These are phyloP conservation scores for Penicillium verrucosum DNA, from an alignment of 2,329 filamentous ascomycete species.

Conservation along the genomic window DNA sequence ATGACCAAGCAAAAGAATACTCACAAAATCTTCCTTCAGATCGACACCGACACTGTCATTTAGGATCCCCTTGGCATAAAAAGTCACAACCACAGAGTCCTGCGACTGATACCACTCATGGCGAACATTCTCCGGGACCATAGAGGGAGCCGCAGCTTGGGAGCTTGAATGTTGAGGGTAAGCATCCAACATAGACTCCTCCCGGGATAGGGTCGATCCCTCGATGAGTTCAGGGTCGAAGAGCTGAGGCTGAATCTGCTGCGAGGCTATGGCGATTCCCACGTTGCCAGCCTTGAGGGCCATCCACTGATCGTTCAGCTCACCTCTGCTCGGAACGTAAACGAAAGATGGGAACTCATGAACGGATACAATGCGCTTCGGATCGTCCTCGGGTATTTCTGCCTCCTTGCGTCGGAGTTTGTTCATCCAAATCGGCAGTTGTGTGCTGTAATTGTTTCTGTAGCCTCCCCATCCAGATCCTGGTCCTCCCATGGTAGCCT, in stretches of 20 bases:
- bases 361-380: constrained; percentile 45
- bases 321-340: constrained; percentile 38
- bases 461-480: constrained; percentile 9
- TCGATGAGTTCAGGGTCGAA: not conserved
- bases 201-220: not conserved
- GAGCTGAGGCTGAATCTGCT: not conserved
- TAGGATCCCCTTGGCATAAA: constrained; percentile 64
- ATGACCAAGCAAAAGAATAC: constrained; percentile 10
- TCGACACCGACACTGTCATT: constrained; percentile 56
- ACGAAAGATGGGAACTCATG: constrained; percentile 53
- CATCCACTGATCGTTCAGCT: constrained; percentile 33
- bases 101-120: constrained; percentile 67
- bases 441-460: constrained; percentile 29
- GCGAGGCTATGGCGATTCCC: not conserved
- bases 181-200: not conserved
- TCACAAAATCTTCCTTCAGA: constrained; percentile 49
- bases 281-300: constrained; percentile 27
- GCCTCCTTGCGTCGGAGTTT: constrained; percentile 55
- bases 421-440: constrained; percentile 56
- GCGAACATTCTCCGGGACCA: constrained; percentile 56
- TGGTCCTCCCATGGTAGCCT: constrained; percentile 26
- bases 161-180: not conserved
- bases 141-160: constrained; percentile 6
- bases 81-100: constrained; percentile 59
- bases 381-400: constrained; percentile 49